These are phyloP conservation scores for Debaryomycetaceae sp. DNA, from an alignment of 1,139 yeast species.

Conservation along the genomic window DNA sequence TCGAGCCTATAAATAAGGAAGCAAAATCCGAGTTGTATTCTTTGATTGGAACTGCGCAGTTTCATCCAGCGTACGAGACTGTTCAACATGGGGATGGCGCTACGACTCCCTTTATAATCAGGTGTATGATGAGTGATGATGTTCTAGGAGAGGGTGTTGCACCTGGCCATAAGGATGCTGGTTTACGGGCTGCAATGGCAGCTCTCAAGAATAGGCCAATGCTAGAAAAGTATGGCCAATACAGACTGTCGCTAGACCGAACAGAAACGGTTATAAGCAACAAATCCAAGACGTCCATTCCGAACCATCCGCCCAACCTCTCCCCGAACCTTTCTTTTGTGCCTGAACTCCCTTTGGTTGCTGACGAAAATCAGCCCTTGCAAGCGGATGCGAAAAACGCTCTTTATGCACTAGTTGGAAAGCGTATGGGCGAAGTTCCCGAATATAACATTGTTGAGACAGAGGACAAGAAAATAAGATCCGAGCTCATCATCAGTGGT, in stretches of 20 bases:
- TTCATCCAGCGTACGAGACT: conserved; percentile 63
- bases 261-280: conserved; percentile 29
- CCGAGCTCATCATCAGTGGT: conserved; percentile 36
- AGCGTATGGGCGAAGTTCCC: conserved; percentile 37
- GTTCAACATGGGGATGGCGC: conserved; percentile 53
- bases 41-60: conserved; percentile 70
- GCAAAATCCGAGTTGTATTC: conserved; percentile 82
- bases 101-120: conserved; percentile 52
- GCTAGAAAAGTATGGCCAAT: conserved; percentile 61
- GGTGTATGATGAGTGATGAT: conserved; percentile 60
- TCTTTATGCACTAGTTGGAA: conserved; percentile 43
- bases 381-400: conserved; percentile 39
- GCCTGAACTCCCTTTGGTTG: conserved; percentile 25
- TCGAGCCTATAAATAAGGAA: conserved; percentile 45
- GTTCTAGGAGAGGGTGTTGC: conserved; percentile 61
- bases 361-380: conserved; percentile 21
- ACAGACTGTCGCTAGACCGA: conserved; percentile 63
- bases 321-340: conserved; percentile 1
- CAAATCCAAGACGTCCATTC: conserved; percentile 10
- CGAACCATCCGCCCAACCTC: conserved; percentile 20
- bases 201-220: conserved; percentile 58
- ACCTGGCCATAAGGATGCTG: conserved; percentile 61
- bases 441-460: conserved; percentile 34
- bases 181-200: conserved; percentile 66
- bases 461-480: conserved; percentile 27